Conservation (phyloP, 2,329 filamentous ascomycete species). For the Penicillium janthinellum region DNA sequence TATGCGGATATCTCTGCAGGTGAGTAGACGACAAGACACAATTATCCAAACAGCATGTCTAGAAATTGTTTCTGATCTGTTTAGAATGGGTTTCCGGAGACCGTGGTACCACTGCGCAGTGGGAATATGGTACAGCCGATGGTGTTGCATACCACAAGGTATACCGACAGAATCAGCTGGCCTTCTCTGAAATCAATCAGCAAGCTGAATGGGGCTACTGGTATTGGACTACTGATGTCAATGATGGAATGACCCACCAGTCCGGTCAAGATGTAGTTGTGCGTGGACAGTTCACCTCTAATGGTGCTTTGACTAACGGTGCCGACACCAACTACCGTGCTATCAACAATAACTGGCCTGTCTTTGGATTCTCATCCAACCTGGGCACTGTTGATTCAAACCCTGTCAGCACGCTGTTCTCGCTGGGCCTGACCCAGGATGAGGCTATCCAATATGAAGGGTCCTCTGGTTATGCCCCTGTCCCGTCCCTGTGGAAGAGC, state of each 20-base stretch:
- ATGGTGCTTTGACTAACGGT: conserved; percentile 48
- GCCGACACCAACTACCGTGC: conserved; percentile 55
- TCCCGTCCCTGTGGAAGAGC: conserved; percentile 54
- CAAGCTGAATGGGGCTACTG: conserved; percentile 57
- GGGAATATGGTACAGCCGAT: conserved; percentile 59
- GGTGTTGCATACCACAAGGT: conserved; percentile 64
- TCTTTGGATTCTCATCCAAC: conserved; percentile 56
- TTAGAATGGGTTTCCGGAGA: conserved; percentile 74
- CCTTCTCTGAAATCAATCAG: conserved; percentile 51
- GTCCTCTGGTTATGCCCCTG: conserved; percentile 37
- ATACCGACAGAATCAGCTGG: conserved; percentile 50
- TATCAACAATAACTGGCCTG: conserved; percentile 53
- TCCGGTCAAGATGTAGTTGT: conserved; percentile 52
- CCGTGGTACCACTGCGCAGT: conserved; percentile 57
- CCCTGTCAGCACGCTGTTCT: conserved; percentile 48
- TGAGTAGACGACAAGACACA: conserved; percentile 37
- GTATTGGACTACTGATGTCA: conserved; percentile 55
- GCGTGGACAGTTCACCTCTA: conserved; percentile 48
- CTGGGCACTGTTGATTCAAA: conserved; percentile 48
- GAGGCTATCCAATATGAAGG: conserved; percentile 55
- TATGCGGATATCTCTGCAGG: conserved; percentile 73
- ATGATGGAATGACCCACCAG: conserved; percentile 47
- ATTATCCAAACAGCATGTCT: not conserved
- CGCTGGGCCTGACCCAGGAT: conserved; percentile 53
- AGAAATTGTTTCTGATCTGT: conserved; percentile 12